phyloP scores from a whole-genome alignment of 2,329 filamentous ascomycete genomes.

The Fusarium mundagurra region DNA sequence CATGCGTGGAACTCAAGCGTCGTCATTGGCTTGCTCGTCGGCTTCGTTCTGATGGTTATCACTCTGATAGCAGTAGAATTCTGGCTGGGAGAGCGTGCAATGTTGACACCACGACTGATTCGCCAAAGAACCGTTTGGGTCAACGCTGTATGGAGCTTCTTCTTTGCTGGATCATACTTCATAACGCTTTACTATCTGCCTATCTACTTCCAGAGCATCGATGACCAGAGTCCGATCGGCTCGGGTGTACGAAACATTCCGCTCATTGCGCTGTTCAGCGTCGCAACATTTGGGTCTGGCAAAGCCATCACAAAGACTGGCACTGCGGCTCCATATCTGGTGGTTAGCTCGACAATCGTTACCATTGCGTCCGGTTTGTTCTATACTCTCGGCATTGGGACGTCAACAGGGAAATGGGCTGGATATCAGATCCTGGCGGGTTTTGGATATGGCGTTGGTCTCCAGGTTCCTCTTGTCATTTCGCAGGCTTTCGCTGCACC shows the following conservation, averaged over 20 bases:
- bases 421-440: background rate
- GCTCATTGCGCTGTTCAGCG: background rate
- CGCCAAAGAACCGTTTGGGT: background rate
- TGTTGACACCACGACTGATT: background rate
- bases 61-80: background rate
- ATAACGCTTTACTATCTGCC: background rate
- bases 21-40: background rate
- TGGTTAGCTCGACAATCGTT: background rate
- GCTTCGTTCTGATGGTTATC: background rate
- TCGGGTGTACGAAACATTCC: background rate
- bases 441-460: background rate
- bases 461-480: background rate
- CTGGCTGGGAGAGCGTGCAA: background rate
- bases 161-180: background rate
- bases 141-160: background rate
- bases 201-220: background rate
- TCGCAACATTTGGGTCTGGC: background rate
- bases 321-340: background rate
- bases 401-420: background rate
- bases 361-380: background rate
- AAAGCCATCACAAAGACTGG: background rate
- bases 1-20: background rate
- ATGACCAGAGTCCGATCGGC: background rate
- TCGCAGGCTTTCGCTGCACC: background rate
- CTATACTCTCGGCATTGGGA: background rate